Percentiles rank a stretch among this genome's conserved stretches.
phyloP scores from a whole-genome alignment of 1,284 basidiomycete species.

The Ustilago sp. region DNA sequence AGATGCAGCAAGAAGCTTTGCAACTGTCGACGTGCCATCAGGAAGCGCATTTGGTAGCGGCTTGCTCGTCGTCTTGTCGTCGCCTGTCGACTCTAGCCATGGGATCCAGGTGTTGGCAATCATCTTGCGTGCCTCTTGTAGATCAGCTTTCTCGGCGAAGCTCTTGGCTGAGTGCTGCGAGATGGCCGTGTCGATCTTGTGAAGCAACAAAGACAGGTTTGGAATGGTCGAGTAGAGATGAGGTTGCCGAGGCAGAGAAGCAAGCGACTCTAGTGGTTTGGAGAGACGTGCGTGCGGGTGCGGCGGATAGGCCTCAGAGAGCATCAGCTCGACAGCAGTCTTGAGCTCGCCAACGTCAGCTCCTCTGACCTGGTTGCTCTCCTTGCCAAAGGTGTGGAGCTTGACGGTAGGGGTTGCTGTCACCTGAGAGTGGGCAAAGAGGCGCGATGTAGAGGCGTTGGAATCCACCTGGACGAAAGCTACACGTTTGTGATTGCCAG shows the following conservation, averaged over 20 bases:
- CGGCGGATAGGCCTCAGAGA: conserved; percentile 78
- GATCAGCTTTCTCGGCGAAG: conserved; percentile 55
- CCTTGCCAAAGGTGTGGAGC: conserved; percentile 73
- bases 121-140: conserved; percentile 68
- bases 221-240: conserved; percentile 82
- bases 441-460: conserved; percentile 41
- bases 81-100: conserved; percentile 32
- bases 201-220: conserved; percentile 76
- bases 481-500: conserved; percentile 40
- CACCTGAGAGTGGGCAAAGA: conserved; percentile 72
- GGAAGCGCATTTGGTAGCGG: conserved; percentile 8
- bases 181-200: conserved; percentile 78
- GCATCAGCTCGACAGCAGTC: conserved; percentile 78
- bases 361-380: conserved; percentile 76
- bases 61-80: conserved; percentile 8
- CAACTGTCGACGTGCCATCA: conserved; percentile 5
- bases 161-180: conserved; percentile 70
- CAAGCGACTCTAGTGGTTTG: conserved; percentile 75
- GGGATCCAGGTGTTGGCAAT: conserved; percentile 72
- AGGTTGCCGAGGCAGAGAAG: conserved; percentile 74
- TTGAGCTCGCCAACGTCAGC: conserved; percentile 77
- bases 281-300: conserved; percentile 79
- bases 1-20: conserved; percentile 10
- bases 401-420: conserved; percentile 84
- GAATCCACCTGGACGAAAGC: conserved; percentile 67